Base-by-base conservation (phyloP, 164 flowering plant species). In the Umbellularia californica region DNA sequence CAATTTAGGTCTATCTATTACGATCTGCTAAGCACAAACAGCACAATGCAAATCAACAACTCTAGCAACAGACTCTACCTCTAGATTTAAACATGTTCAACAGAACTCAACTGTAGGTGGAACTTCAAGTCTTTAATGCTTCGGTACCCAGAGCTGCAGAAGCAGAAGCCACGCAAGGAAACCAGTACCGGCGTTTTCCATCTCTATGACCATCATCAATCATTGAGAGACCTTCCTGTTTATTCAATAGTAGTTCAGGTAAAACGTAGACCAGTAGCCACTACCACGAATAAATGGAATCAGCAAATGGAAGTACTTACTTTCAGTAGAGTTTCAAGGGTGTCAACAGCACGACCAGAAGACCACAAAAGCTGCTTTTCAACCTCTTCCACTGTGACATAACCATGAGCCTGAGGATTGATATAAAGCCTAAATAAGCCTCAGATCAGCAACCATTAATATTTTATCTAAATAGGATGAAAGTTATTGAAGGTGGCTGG, bases 141-240 rank as follows among this genome's bases (percentile, higher is more conserved):
- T 73, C 70, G 65, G 70, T 70, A 65, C 24, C 64, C 70, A 25
- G 41, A 20, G 70, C 25, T 6, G 70, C 81, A 28, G 93, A 81
- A 51, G 89, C 73, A 22, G 93, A 85, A 68, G 91, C 86, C 14
- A 90, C 90, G 77, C 96, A 93, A 12, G 99, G 98, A 77, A 95
- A 92, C 98, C 98, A 95, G 58, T 95, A 93, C 22, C 93, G 86
- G 3, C 93, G 87, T 76, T 79, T 88, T 15, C 99, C 90, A 78
- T 92, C 99, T 74, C 73, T 86, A 71, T 95, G 94, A 25, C 99
- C 99, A 76, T 93, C 91, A 81, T 95, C 99, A 35, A 95, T 86
- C 99, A 95, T 95, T 20, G 99, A 92, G 77, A 93, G 97, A 70
- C 98, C 97, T 76, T 95, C 99, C 99, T 95, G 96, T 75, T 81